Evolutionary conservation across 352 stramenopile genomes (phyloP).

Genomic region (Phytophthora pseudosyringae): DNA sequence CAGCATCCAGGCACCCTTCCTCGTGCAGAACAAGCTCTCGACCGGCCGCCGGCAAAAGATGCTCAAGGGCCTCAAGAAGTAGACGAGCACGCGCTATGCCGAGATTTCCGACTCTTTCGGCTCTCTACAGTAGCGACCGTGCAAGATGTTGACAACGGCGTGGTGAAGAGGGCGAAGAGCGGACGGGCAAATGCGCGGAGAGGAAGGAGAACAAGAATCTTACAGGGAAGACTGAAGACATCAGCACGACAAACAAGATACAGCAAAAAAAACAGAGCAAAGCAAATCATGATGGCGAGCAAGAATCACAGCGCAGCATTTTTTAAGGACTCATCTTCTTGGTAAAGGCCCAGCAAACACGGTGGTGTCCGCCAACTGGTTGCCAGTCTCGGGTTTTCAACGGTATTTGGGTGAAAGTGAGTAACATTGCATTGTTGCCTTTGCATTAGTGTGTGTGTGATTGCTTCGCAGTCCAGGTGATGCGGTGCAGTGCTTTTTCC

Average conservation of each 20-base stretch:
- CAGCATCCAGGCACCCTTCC: conserved; percentile 87
- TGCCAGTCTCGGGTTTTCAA: conserved; percentile 23
- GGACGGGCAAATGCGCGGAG: conserved; percentile 19
- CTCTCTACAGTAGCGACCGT: conserved; percentile 6
- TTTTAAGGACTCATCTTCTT: conserved; percentile 31
- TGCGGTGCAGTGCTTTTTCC: background rate
- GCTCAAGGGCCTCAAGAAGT: conserved; percentile 91
- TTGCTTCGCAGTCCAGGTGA: conserved; percentile 10
- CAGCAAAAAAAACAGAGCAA: conserved; percentile 29
- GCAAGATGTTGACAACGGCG: conserved; percentile 34
- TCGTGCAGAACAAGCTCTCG: conserved; percentile 88
- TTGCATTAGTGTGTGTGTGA: conserved; percentile 29
- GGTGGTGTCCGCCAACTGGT: conserved; percentile 9
- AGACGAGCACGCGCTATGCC: conserved; percentile 30
- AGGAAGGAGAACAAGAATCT: conserved; percentile 38
- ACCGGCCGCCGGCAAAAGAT: conserved; percentile 88
- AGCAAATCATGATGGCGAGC: conserved; percentile 31
- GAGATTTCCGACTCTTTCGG: conserved; percentile 21
- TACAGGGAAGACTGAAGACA: conserved; percentile 48
- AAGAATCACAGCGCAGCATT: conserved; percentile 40
- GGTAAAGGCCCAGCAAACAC: conserved; percentile 24
- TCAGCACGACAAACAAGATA: conserved; percentile 44
- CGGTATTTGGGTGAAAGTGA: conserved; percentile 35
- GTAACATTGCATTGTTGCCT: conserved; percentile 41
- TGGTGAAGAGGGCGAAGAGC: conserved; percentile 14